These are phyloP conservation scores for Austroboletus novae-zelandiae DNA, from an alignment of 1,284 basidiomycete species.

Conservation along the genomic window DNA sequence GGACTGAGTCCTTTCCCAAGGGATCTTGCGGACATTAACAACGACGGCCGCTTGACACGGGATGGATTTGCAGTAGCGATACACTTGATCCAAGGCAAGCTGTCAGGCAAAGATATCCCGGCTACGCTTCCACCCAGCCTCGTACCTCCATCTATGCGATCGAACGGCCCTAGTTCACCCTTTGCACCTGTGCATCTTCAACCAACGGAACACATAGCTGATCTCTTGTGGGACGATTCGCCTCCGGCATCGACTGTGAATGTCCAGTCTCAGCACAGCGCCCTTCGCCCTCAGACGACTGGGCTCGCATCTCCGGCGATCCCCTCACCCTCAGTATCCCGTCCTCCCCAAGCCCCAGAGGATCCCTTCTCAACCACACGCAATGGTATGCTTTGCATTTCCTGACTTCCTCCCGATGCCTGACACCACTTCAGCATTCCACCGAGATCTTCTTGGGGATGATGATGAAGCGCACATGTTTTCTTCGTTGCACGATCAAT, in stretches of 20 bases:
- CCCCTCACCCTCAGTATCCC: conserved; percentile 21
- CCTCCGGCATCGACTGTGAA: conserved; percentile 49
- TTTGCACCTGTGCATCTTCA: conserved; percentile 36
- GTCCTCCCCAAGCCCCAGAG: conserved; percentile 20
- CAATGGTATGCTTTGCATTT: conserved; percentile 28
- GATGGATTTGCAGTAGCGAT: conserved; percentile 98
- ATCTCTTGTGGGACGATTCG: conserved; percentile 63
- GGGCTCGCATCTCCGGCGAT: conserved; percentile 9
- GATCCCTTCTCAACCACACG: conserved; percentile 43
- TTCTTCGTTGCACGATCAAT: conserved; percentile 61
- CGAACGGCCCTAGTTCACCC: conserved; percentile 30
- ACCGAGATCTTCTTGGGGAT: conserved; percentile 65
- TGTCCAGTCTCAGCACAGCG: conserved; percentile 32
- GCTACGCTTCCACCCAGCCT: conserved; percentile 67
- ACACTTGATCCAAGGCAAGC: conserved; percentile 88
- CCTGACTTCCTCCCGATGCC: conserved; percentile 8
- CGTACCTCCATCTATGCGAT: conserved; percentile 78
- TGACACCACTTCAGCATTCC: conserved; percentile 29
- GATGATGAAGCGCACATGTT: conserved; percentile 55
- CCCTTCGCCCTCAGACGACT: conserved; percentile 40
- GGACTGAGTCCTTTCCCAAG: conserved; percentile 39
- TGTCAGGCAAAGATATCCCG: conserved; percentile 85
- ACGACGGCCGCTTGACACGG: conserved; percentile 83
- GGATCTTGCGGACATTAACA: conserved; percentile 92
- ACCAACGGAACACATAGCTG: conserved; percentile 38